These are phyloP conservation scores for Coniferiporia sulphurascens DNA, from an alignment of 1,284 basidiomycete genomes.

Conservation along the genomic window DNA sequence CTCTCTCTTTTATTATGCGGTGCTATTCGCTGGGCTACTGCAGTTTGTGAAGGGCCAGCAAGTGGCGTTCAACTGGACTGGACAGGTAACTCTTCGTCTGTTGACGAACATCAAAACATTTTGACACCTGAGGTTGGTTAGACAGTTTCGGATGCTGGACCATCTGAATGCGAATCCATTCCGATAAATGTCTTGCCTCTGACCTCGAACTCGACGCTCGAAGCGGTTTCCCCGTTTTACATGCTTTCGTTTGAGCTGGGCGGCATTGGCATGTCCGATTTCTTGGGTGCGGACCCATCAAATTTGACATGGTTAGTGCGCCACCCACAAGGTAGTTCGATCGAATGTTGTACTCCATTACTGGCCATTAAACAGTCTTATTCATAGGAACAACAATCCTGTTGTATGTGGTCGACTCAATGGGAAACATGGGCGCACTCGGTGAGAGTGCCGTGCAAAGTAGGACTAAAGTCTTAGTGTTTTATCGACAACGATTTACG, in stretches of 20 bases:
- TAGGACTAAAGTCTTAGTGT: background rate
- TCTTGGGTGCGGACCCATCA: slow-evolving; percentile 7
- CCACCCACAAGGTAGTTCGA: slow-evolving; percentile 5
- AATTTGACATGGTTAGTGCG: slow-evolving; percentile 11
- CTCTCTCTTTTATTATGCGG: no score
- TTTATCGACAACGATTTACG: background rate
- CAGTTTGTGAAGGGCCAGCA: no score
- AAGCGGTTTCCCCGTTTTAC: slow-evolving; percentile 12
- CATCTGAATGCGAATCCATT: slow-evolving; percentile 12
- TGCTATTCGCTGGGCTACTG: no score
- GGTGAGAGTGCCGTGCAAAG: background rate
- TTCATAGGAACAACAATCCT: background rate
- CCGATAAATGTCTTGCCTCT: background rate
- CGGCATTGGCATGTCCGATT: slow-evolving; percentile 5
- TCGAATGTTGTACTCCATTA: background rate
- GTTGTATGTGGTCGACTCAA: slow-evolving; percentile 1
- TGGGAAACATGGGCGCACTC: background rate
- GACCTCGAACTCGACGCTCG: background rate
- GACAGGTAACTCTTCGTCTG: no score
- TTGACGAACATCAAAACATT: no score
- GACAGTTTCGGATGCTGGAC: background rate
- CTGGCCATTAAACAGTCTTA: background rate
- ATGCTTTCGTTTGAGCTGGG: slow-evolving; percentile 15
- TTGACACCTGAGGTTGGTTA: background rate
- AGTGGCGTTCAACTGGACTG: no score